Base-by-base conservation (phyloP, 2,329 filamentous ascomycete species). In the Phoma sp. region DNA sequence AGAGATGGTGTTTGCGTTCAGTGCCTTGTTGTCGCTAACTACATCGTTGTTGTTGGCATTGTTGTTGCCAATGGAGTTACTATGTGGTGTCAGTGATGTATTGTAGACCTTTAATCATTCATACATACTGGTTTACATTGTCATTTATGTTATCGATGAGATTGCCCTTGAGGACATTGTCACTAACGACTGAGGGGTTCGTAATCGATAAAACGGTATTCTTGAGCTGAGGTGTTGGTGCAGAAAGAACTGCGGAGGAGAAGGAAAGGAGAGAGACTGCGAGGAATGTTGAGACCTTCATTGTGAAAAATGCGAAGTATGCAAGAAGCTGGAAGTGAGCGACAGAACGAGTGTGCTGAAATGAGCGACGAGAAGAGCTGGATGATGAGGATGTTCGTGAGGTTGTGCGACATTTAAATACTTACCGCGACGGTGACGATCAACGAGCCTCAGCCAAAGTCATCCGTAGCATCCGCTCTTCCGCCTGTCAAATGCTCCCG, bases 231-330 rank as follows among this genome's bases (percentile, higher is more conserved):
- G 59, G 59, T 20, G 51, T 56, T 21, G 62, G 62, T 3, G 62
- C 62, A 12, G 59, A 42, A n/a, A 60, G 32, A 15, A 62, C 59
- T 20, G 61, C 55, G 23, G 60, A 53, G 18, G 57, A 53, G 40
- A 65, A 47, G 23, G 57, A 55, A 36, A 60, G 52, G 39, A 65
- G 32, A 17, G 59, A 51, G 20, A 61, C 25, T 6, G 59, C 37
- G 28, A 61, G 9, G 47, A 57, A 62, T 18, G 36, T 52, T 29
- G 49, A 47, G 21, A 36, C 36, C 49, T 36, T 52, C 49, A 52
- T 52, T 12, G 14, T 42, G 28, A 17, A 7, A 9, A 7, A 23
- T 36, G 5, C 29, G 11, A 29, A 25, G n/a, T 38, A 34, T 26
- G 20, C 28, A 34, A 28, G 36, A 33, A 28, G 32, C 26, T 28